Conservation (phyloP, 495 filamentous ascomycete species). For the Chaetomium cochliodes region DNA sequence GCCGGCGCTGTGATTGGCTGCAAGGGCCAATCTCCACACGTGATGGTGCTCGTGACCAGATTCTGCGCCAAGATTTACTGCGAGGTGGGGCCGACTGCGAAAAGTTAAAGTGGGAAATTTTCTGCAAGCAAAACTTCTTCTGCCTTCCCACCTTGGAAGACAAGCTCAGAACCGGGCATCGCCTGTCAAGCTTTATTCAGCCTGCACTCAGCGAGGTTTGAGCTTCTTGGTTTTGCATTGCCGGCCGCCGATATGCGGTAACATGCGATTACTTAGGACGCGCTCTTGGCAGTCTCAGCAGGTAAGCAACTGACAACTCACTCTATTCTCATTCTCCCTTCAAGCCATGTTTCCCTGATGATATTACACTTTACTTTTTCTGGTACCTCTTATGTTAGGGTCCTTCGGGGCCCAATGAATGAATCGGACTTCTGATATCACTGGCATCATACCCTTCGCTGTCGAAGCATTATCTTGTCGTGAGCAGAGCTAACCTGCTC, state of each 20-base stretch:
- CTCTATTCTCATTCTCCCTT: constrained; percentile 5
- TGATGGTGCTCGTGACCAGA: constrained; percentile 5
- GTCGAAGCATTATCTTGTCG: not conserved
- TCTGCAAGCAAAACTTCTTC: not conserved
- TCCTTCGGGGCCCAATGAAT: constrained; percentile 54
- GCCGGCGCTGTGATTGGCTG: constrained; percentile 19
- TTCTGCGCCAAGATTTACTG: constrained; percentile 5
- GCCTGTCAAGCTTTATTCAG: not conserved
- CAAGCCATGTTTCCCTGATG: constrained; percentile 45
- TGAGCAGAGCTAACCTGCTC: constrained; percentile 26
- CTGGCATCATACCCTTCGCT: constrained; percentile 19
- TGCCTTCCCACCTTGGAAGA: constrained; percentile 1
- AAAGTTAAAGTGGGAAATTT: constrained; percentile 21
- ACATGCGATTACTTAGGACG: not conserved
- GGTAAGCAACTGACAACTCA: constrained; percentile 1
- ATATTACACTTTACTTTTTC: constrained; percentile 49
- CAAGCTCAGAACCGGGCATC: constrained; percentile 1
- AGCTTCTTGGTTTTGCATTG: not conserved
- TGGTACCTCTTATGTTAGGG: constrained; percentile 67
- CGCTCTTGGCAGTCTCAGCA: constrained; percentile 20
- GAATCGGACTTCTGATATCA: constrained; percentile 58
- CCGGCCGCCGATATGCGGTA: not conserved
- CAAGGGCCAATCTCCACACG: not conserved
- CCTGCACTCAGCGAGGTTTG: not conserved
- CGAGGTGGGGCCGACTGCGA: not conserved